Evolutionary conservation across 257 asterid species (phyloP).

Genomic region (Penstemon davidsonii): DNA sequence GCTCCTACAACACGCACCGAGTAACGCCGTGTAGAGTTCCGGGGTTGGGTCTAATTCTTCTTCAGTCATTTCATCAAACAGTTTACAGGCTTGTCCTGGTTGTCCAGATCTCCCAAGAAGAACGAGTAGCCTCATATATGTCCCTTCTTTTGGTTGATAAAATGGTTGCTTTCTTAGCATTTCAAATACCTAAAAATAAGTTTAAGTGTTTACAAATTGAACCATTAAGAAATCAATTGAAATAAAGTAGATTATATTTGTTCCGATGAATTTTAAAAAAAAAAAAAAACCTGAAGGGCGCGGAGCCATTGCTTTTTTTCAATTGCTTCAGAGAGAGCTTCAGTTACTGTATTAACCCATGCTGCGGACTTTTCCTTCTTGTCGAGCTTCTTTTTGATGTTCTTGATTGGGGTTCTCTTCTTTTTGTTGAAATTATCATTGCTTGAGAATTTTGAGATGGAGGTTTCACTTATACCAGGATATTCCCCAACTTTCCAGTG

Average conservation of each 20-base stretch:
- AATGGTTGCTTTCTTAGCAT: conserved; percentile 77
- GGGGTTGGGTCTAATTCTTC: conserved; percentile 77
- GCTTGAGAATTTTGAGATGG: conserved; percentile 33
- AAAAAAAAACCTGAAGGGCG: conserved; percentile 48
- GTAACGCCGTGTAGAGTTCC: conserved; percentile 73
- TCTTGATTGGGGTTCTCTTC: conserved; percentile 58
- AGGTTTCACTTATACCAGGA: conserved; percentile 51
- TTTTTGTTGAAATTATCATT: conserved; percentile 18
- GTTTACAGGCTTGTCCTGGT: conserved; percentile 70
- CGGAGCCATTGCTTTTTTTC: conserved; percentile 48
- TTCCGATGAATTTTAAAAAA: background rate
- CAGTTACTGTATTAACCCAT: conserved; percentile 57
- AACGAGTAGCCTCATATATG: conserved; percentile 85
- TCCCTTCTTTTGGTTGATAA: conserved; percentile 84
- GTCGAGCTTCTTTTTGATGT: conserved; percentile 69
- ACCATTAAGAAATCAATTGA: no score
- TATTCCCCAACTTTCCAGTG: conserved; percentile 76
- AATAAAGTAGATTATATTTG: no score
- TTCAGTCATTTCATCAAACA: conserved; percentile 75
- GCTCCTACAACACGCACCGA: conserved; percentile 76
- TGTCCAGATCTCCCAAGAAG: conserved; percentile 91
- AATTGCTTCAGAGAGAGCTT: conserved; percentile 46
- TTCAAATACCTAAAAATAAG: conserved; percentile 62
- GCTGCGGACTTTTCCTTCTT: conserved; percentile 30
- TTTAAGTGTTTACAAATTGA: no score